Evolutionary conservation across 345 rosid genomes (phyloP).

Genomic region (Moricandia moricandioides): DNA sequence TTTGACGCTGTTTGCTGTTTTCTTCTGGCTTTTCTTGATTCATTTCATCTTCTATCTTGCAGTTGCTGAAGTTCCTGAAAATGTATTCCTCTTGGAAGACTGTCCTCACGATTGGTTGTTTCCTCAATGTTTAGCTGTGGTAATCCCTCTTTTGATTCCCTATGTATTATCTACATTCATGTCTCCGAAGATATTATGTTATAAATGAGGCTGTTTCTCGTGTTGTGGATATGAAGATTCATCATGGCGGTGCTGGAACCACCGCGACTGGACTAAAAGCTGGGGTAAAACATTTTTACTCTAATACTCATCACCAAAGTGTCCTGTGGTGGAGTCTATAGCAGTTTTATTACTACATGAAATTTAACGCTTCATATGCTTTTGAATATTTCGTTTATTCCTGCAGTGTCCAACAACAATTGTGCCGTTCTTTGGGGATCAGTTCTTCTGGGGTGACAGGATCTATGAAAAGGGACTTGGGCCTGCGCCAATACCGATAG

Average conservation of each 20-base stretch:
- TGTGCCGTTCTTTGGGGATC: constrained; percentile 98
- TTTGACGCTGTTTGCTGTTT: neutral
- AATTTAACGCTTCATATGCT: neutral
- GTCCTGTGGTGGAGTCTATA: neutral
- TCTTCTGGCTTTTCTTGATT: neutral
- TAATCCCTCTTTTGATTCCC: constrained; percentile 34
- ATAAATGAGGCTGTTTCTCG: neutral
- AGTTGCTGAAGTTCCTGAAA: constrained; percentile 71
- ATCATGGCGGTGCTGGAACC: constrained; percentile 99
- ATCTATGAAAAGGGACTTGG: constrained; percentile 69
- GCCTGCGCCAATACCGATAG: constrained; percentile 80
- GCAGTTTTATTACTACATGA: neutral
- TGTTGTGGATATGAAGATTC: constrained; percentile 57
- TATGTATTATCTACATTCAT: neutral
- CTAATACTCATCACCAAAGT: neutral
- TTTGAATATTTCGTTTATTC: neutral
- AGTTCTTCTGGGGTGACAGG: constrained; percentile 97
- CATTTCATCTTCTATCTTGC: constrained; percentile 28
- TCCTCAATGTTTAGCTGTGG: constrained; percentile 97
- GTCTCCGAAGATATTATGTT: neutral
- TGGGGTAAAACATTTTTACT: constrained; percentile 54
- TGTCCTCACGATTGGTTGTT: constrained; percentile 99
- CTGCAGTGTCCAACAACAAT: constrained; percentile 93
- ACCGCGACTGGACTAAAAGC: constrained; percentile 94
- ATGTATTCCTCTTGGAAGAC: constrained; percentile 76